Evolutionary conservation across 805 yeast genomes (phyloP), one percentile per base, ranked within the genome.

Genomic region (Citeromyces nyonsensis): DNA sequence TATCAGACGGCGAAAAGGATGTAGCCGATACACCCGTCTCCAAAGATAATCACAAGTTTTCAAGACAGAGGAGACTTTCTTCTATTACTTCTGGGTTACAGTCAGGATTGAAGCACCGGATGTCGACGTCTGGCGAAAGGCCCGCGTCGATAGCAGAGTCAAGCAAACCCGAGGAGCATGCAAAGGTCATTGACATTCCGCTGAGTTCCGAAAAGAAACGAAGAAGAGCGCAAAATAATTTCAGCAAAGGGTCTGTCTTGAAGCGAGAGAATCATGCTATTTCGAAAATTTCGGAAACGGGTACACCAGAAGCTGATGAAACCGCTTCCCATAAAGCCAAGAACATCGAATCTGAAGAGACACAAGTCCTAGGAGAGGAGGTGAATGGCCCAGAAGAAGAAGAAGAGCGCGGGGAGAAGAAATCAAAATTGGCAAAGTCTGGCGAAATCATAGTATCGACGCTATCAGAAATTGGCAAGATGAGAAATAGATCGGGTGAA

Each of bases 61-160:
- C 30, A 20, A 30, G 40, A 29, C 38, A 36, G 33, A 34, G 40
- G 22, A 31, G 42, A 27, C 30, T 39, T 9, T 38, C 42, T n/a
- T 36, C 39, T 9, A 39, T 39, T 15, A 34, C 39, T 5, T 31
- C 42, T 6, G 40, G 42, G 2, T 18, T 39, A 8, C 30, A 32
- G 7, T 10, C 38, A 3, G 41, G 41, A 7, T 24, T 30, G 24
- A 18, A 18, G 22, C 22, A 18, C 22, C 22, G 22, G 5, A 18
- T 18, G 22, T 18, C 22, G 7, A 18, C 6, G 5, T 18, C 22
- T 7, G 22, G 22, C 7, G 22, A 18, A 18, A 18, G 22, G 22
- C 22, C 22, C 22, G 7, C 22, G 22, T 18, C 22, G 6, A 18
- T 18, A 18, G 22, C 22, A 5, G 22, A 18, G 22, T 5, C 7